Base-by-base conservation (phyloP, 1,139 yeast species). In the Yamadazyma pseudoaaseri region DNA sequence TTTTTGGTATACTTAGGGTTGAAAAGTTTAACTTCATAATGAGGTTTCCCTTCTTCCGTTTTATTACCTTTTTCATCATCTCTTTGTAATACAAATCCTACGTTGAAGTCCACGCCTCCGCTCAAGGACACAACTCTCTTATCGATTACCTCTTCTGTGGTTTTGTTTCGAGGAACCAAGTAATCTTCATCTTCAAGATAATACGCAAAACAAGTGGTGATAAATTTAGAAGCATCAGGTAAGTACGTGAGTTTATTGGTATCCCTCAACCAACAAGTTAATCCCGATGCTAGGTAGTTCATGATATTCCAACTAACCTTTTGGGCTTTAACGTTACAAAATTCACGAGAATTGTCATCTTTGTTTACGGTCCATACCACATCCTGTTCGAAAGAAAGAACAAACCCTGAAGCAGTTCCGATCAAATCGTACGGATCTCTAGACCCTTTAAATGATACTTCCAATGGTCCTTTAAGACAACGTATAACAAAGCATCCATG, bases 31-130 rank as follows among this genome's bases (percentile, higher is more conserved):
- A 89, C 70, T 3, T 81, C 77, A 54, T 81, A 83, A 56, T 90
- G 97, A 0, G 94, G 87, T 20, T 58, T 68, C 41, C 79, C 78
- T 1, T 75, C 62, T 16, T 68, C 64, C 0, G 85, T 71, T 42
- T 82, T 67, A 3, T 60, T 45, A 2, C 66, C 67, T 18, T 47
- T 37, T 3, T 35, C 30, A 23, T 22, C 31, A 41, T 65, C 56
- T 35, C 87, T 61, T 50, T 82, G 79, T 37, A 83, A 70, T 10
- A 73, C 60, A 41, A 82, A 70, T 1, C 86, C 86, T 12, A 81
- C 65, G 27, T 68, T 71, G 41, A 80, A 73, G 25, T 63, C 60
- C 11, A 81, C 74, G 3, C 84, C 82, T 12, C 89, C 89, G 34
- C 75, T 67, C 32, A 83, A 56, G 21, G 65, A 69, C 10, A 82